Evolutionary conservation across 805 yeast genomes (phyloP), one percentile per base, ranked within the genome.

Genomic region (Yarrowia yakushimensis): DNA sequence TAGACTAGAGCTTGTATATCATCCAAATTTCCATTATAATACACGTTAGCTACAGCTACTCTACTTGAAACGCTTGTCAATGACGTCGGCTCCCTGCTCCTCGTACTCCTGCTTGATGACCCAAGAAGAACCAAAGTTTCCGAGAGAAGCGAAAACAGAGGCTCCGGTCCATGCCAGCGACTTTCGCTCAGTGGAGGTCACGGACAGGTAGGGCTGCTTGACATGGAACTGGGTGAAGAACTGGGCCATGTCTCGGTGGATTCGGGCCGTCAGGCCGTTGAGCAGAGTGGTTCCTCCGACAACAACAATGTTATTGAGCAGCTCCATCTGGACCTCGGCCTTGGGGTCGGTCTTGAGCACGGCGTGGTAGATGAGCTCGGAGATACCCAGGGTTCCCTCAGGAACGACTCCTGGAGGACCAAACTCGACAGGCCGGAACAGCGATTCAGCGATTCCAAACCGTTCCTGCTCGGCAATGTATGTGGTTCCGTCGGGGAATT

Each of bases 131-230:
- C 84, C 85, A 64, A 78, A 79, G 50, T 78, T 78, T 54, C 86
- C 82, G 78, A 84, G 79, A 45, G 82, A 79, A 13, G 87, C 84
- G 67, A 86, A 78, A 65, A 85, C 84, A 63, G 85, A 81, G 0
- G 90, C 90, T n/a, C 91, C 91, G 30, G 85, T 74, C 91, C 91
- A 86, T 23, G 81, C 77, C 55, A 86, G 82, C 66, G 78, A 81
- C 65, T 79, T 82, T 65, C 85, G 79, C 65, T 86, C 90, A 68
- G 74, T 71, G 7, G 76, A 67, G 22, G 61, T 39, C 22, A 41
- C 61, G 31, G 48, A 39, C 30, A 55, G 48, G 61, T 74, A 77
- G 12, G 76, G 77, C 34, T 80, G 75, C 63, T 76, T 72, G 65
- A 76, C 75, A 60, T 71, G 74, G 70, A 72, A 80, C 72, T 79